Percentiles rank a stretch among this genome's conserved stretches.
phyloP scores from a whole-genome alignment of 2,329 filamentous ascomycete genomes.

The Fusarium nematophilum region DNA sequence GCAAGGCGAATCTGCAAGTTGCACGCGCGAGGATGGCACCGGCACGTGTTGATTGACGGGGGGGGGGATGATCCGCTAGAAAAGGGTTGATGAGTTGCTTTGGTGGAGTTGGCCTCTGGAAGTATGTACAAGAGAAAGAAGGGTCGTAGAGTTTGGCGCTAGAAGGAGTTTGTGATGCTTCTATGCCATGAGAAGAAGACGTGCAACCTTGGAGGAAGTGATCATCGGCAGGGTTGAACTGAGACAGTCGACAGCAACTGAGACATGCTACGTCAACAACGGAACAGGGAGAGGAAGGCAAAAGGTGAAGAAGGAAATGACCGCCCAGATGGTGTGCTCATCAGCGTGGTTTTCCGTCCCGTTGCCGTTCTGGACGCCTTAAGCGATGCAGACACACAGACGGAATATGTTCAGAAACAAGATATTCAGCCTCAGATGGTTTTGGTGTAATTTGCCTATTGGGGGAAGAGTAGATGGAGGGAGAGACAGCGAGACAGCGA shows the following conservation, averaged over 20 bases:
- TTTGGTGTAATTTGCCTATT: no score
- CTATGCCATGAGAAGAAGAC: constrained; percentile 2
- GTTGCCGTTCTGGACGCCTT: constrained; percentile 22
- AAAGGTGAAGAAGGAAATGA: constrained; percentile 18
- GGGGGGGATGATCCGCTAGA: neutral
- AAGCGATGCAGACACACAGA: constrained; percentile 34
- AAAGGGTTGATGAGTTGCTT: neutral
- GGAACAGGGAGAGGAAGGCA: neutral
- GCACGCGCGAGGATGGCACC: constrained; percentile 13
- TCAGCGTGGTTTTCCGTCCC: constrained; percentile 31
- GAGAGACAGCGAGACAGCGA: no score
- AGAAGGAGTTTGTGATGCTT: constrained; percentile 38
- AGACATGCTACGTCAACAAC: constrained; percentile 34
- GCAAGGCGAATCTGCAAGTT: constrained; percentile 27
- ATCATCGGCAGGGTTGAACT: constrained; percentile 17
- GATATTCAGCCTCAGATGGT: no score
- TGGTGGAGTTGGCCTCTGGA: neutral
- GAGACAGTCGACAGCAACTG: constrained; percentile 7
- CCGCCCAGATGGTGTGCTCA: constrained; percentile 27
- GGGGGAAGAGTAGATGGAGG: no score
- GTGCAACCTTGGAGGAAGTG: constrained; percentile 6
- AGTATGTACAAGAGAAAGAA: constrained; percentile 1
- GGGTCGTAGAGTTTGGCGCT: constrained; percentile 40
- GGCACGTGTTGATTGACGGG: constrained; percentile 14
- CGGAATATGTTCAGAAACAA: constrained; percentile 25